Percentiles rank a stretch among this genome's conserved stretches.
Evolutionary conservation across 176 grass and related monocot genomes (phyloP).

Genomic region (Tillandsia fasciculata): DNA sequence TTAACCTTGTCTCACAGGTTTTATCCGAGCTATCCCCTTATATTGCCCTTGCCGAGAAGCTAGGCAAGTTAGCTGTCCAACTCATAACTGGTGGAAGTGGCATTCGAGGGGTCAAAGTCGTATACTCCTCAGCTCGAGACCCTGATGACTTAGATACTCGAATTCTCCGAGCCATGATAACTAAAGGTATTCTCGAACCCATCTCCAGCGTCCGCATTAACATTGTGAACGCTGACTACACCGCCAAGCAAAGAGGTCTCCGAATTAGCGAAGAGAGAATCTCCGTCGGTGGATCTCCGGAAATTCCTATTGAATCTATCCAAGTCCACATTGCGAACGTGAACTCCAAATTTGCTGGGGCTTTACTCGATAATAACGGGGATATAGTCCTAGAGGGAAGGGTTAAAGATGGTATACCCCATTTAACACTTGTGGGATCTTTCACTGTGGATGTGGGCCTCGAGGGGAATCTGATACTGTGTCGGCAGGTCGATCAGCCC

Average conservation of each 20-base stretch:
- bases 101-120: slow-evolving; percentile 57
- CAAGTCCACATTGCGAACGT: slow-evolving; percentile 66
- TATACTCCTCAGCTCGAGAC: slow-evolving; percentile 56
- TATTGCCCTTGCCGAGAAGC: slow-evolving; percentile 69
- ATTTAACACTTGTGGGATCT: slow-evolving; percentile 59
- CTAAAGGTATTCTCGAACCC: slow-evolving; percentile 71
- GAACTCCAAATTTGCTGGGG: slow-evolving; percentile 72
- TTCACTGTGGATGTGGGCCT: slow-evolving; percentile 65
- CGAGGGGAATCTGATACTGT: slow-evolving; percentile 80
- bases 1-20: slow-evolving; percentile 23
- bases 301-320: slow-evolving; percentile 53
- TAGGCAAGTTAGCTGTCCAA: slow-evolving; percentile 67
- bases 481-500: slow-evolving; percentile 66
- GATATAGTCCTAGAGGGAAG: slow-evolving; percentile 63
- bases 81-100: slow-evolving; percentile 72
- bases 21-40: slow-evolving; percentile 64
- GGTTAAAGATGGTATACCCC: slow-evolving; percentile 53
- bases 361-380: slow-evolving; percentile 42
- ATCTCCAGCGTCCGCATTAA: slow-evolving; percentile 63
- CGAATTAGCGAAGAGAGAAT: slow-evolving; percentile 52
- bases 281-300: slow-evolving; percentile 43
- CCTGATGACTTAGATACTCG: slow-evolving; percentile 68
- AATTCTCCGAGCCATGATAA: slow-evolving; percentile 61
- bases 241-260: slow-evolving; percentile 60
- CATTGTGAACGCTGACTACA: slow-evolving; percentile 79